Base-by-base conservation (phyloP, 345 rosid genomes). In the Raphanus sativus region DNA sequence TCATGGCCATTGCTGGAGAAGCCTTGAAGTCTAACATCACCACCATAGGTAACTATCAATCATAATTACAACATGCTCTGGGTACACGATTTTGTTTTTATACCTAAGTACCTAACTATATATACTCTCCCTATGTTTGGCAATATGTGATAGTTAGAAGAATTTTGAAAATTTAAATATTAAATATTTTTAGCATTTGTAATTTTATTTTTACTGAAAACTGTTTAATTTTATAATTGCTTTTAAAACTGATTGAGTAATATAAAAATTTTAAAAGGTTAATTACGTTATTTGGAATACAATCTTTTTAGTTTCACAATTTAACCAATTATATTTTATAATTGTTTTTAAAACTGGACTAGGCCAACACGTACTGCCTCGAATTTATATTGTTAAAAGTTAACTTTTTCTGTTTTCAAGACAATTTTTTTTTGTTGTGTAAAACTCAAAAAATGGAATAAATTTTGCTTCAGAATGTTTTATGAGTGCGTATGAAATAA, bases 1-100 rank as follows among this genome's bases (percentile, higher is more conserved):
- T 90, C 61, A 88, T 90, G 95, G 86, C 91, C 21, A 88, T 88
- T 13, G 95, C 95, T 0, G 95, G 91, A n/a, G 95, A 90, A 68
- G 92, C 95, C 54, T 65, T 90, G 40, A 90, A 90, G 74, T 77
- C 92, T 2, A 90, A 90, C 79, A 88, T 90, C 83, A 90, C 95
- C 9, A 90, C 92, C 0, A 87, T 88, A 5, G 81, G 81, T 77
- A 71, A 10, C 54, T 32, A 4, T 16, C 2, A 61, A 54, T 54
- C 9, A 58, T 13, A 13, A 21, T 32, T 45, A 3, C 12, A 65
- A 36, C 29, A 54, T 65, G 30, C 17, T 64, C 54, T 30, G 4
- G 11, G 5, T 21, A 36, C 26, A n/a, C 63, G 1, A 6, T 38
- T 74, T 25, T 45, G 15, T 45, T 45, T 42, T 45, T 5, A n/a